Evolutionary conservation across 2,329 filamentous ascomycete genomes (phyloP).

Genomic region (Cryphonectria japonica): DNA sequence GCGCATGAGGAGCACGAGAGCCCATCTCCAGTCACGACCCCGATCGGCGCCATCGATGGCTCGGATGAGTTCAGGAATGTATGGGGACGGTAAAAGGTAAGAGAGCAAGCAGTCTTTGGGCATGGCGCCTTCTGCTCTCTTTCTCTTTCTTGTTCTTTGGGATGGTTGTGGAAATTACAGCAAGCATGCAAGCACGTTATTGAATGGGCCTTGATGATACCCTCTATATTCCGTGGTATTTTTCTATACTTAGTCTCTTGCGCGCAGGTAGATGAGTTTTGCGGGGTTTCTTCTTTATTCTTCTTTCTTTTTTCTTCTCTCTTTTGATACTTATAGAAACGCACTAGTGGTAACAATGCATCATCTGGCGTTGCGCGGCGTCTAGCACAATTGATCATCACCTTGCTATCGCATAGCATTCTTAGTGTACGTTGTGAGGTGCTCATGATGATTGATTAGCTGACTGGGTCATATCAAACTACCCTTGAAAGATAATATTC

Average conservation of each 20-base stretch:
- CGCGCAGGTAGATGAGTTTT: not conserved
- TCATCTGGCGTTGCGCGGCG: slow-evolving; percentile 19
- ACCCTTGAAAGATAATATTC: not conserved
- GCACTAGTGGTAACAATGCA: not conserved
- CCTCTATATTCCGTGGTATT: slow-evolving; percentile 10
- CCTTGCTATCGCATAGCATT: not conserved
- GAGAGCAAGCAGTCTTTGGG: slow-evolving; percentile 5
- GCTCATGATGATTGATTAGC: not conserved
- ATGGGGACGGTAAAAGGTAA: slow-evolving; percentile 38
- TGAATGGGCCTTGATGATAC: slow-evolving; percentile 25
- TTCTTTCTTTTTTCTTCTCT: not conserved
- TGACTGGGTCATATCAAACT: not conserved
- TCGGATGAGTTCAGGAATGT: slow-evolving; percentile 52
- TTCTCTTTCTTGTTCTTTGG: too few relatives aligned
- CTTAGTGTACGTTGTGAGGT: not conserved
- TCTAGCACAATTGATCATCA: slow-evolving; percentile 2
- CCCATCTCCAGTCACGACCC: slow-evolving; percentile 20
- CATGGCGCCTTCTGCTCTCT: too few relatives aligned
- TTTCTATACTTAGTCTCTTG: not conserved
- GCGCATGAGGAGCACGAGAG: slow-evolving; percentile 23
- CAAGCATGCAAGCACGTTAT: not conserved
- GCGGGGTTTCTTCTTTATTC: not conserved
- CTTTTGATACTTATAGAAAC: not conserved
- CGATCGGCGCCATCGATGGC: slow-evolving; percentile 36
- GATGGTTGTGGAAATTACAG: not conserved